Conservation (phyloP, 441 rosid species). For the Erodium moschatum region DNA sequence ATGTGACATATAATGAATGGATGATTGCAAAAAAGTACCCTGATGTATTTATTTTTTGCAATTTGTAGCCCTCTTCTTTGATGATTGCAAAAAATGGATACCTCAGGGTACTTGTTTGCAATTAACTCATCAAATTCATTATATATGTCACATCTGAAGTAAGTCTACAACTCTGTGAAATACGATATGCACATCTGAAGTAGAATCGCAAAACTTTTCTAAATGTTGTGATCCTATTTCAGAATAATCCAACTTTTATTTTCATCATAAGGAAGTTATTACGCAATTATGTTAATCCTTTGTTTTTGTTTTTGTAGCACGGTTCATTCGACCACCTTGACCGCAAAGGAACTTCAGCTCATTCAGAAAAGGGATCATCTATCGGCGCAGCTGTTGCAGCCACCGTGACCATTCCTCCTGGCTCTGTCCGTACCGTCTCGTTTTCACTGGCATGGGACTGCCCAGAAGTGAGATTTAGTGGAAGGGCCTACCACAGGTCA, state of each 20-base stretch:
- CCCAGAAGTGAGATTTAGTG: constrained; percentile 1
- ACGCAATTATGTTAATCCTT: constrained; percentile 5
- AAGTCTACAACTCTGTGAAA: neutral
- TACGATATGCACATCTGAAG: neutral
- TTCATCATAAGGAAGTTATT: neutral
- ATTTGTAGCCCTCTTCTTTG: too few species aligned
- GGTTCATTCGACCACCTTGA: neutral
- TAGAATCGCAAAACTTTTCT: neutral
- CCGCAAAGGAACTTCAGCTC: neutral
- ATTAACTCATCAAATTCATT: too few species aligned
- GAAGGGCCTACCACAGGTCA: constrained; percentile 4
- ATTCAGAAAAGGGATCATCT: neutral
- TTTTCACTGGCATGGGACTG: constrained; percentile 8
- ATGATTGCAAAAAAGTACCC: too few species aligned
- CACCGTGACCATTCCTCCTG: neutral
- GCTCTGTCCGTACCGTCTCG: neutral
- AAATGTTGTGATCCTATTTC: neutral
- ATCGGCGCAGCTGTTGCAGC: constrained; percentile 2
- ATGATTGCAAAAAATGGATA: too few species aligned
- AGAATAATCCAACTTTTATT: neutral
- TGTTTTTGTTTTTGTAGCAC: neutral
- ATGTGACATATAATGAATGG: too few species aligned
- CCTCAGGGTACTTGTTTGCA: too few species aligned
- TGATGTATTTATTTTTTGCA: too few species aligned
- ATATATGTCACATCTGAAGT: neutral